These are phyloP conservation scores for Azolla pinnata DNA, from an alignment of 75 land plant species.

Conservation along the genomic window DNA sequence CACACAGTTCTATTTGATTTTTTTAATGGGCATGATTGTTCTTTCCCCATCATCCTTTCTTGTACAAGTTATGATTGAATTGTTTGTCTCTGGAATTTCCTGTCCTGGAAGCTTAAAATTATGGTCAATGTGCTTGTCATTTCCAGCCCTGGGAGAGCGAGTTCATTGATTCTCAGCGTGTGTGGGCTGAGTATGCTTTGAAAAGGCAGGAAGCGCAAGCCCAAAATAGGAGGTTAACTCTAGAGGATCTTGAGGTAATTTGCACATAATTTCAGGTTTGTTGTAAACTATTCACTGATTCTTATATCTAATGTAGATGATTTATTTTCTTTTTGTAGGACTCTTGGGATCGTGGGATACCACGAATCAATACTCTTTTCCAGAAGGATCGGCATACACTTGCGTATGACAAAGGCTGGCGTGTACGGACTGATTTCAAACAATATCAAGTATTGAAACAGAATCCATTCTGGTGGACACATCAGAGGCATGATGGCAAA, in stretches of 20 bases:
- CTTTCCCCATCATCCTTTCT: too few relatives aligned
- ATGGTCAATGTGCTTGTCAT: too few relatives aligned
- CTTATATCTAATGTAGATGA: not conserved
- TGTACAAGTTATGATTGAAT: too few relatives aligned
- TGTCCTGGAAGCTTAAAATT: too few relatives aligned
- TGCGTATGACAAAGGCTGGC: slow-evolving; percentile 99
- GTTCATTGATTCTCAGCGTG: slow-evolving; percentile 96
- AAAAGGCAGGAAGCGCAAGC: slow-evolving; percentile 98
- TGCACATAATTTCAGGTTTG: not conserved
- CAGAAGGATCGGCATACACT: slow-evolving; percentile 97
- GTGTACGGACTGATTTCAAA: slow-evolving; percentile 97
- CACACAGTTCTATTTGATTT: too few relatives aligned
- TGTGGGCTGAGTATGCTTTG: slow-evolving; percentile 99
- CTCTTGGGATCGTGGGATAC: slow-evolving; percentile 98
- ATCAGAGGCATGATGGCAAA: slow-evolving; percentile 98
- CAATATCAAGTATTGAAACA: slow-evolving; percentile 97
- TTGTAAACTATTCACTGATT: not conserved
- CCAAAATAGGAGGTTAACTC: slow-evolving; percentile 89
- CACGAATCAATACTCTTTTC: slow-evolving; percentile 95
- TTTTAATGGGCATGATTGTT: too few relatives aligned
- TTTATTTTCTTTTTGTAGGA: slow-evolving; percentile 37
- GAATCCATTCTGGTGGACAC: slow-evolving; percentile 99
- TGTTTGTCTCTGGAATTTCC: too few relatives aligned
- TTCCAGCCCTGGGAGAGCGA: slow-evolving; percentile 99
- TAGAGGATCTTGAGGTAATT: slow-evolving; percentile 91